Evolutionary conservation across 2,329 filamentous ascomycete species (phyloP).

Genomic region (Paecilomyces sp.): DNA sequence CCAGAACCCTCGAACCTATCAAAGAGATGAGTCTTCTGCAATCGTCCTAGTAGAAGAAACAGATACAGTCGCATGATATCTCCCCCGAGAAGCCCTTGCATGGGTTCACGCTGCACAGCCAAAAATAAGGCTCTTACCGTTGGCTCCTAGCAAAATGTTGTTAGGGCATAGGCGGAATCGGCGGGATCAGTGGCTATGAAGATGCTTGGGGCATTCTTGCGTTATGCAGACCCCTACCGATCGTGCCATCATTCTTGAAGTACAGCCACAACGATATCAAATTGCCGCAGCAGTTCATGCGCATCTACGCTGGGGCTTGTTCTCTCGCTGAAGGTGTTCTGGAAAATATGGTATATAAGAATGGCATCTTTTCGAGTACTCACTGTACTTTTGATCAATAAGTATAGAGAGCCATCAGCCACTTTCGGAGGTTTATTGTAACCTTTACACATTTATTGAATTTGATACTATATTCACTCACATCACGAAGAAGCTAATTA

Average conservation of each 20-base stretch:
- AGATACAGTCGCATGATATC: not conserved
- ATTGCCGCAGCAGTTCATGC: not conserved
- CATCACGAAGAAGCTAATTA: not conserved
- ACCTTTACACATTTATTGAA: not conserved
- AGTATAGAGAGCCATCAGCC: not conserved
- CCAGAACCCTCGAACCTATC: not conserved
- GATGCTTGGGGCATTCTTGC: not conserved
- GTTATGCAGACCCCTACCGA: not conserved
- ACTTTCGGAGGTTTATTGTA: not conserved
- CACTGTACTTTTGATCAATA: not conserved
- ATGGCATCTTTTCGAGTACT: not conserved
- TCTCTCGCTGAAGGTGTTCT: not conserved
- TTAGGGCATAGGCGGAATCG: not conserved
- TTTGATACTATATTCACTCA: not conserved
- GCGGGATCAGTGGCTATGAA: not conserved
- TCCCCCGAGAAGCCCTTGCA: not conserved
- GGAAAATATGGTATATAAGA: not conserved
- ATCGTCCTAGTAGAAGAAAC: not conserved
- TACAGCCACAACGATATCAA: not conserved
- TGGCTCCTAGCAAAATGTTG: not conserved
- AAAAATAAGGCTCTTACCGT: not conserved
- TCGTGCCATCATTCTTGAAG: not conserved
- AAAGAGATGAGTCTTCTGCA: not conserved
- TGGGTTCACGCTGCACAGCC: not conserved
- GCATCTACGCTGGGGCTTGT: not conserved